Evolutionary conservation across 2,329 filamentous ascomycete genomes (phyloP), one percentile per base, ranked within the genome.

Genomic region (Teratosphaeria nubilosa): DNA sequence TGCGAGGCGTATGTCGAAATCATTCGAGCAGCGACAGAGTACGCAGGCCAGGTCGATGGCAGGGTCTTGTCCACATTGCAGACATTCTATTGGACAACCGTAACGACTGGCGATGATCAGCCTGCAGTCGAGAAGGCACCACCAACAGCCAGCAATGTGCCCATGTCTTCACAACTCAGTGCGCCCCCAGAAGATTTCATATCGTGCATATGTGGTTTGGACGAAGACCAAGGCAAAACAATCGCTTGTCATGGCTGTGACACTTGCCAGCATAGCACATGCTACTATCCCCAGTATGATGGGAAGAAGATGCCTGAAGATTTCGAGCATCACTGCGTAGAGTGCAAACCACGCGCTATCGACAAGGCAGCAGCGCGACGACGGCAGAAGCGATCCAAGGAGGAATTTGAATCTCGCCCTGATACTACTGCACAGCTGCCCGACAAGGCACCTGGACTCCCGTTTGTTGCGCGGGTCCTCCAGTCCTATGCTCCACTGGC

Each of bases 261-360:
- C 72, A 95, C 90, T 52, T 97, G 94, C 94, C 94, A 97, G 75
- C 94, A 99, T 75, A 95, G 96, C 68, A 87, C 90, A 72, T 99
- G 94, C 76, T 97, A 95, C 76, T 96, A 97, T 72, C 88, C 89
- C 66, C 82, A 83, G 70, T 81, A 72, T 58, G 85, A 72, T 80
- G 88, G 78, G 81, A 48, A 52, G 50, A 62, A 59, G 55, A 87
- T 76, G 75, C 91, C 72, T 75, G 86, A 78, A 22, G 62, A 68
- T 24, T 59, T 71, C 68, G 80, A 88, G 58, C 92, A 97, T 77
- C 88, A 86, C 56, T 97, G 94, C 76, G 84, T 85, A 67, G 90
- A 95, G 66, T 97, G 94, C 77, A 84, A 88, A 60, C 90, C 91
- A 20, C 82, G 90, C 62, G 76, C 77, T 54, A 75, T 96, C 66